Percentiles rank a stretch among this genome's conserved stretches.
phyloP scores from a whole-genome alignment of 495 filamentous ascomycete genomes.

The Emericellopsis terricola region DNA sequence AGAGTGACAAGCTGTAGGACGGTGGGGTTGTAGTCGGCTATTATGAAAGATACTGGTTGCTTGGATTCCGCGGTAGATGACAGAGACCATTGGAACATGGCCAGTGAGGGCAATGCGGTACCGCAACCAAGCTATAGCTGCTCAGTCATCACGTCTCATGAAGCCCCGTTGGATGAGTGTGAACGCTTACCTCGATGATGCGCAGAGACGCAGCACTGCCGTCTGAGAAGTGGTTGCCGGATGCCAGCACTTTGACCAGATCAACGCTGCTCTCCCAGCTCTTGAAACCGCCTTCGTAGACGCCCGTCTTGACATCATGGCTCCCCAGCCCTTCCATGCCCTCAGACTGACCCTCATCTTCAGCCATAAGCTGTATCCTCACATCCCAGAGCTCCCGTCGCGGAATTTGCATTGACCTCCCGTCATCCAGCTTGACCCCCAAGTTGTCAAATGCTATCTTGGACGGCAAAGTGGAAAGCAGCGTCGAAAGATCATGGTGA shows the following conservation, averaged over 20 bases:
- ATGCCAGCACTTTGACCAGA: conserved; percentile 50
- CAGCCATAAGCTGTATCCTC: conserved; percentile 82
- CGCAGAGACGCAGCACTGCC: conserved; percentile 18
- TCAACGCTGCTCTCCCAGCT: conserved; percentile 95
- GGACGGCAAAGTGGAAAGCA: conserved; percentile 54
- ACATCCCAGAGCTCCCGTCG: conserved; percentile 89
- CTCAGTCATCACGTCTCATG: background rate
- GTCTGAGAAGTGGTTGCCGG: conserved; percentile 35
- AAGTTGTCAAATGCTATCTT: conserved; percentile 58
- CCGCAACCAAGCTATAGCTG: conserved; percentile 70
- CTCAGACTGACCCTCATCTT: conserved; percentile 43
- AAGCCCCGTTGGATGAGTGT: too few species aligned
- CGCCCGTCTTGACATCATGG: conserved; percentile 71
- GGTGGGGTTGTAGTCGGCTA: conserved; percentile 78
- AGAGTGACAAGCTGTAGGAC: conserved; percentile 78
- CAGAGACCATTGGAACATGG: conserved; percentile 52
- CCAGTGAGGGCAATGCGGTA: conserved; percentile 67
- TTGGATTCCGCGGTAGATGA: conserved; percentile 21
- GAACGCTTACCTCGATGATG: conserved; percentile 53
- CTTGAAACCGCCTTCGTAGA: conserved; percentile 98
- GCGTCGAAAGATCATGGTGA: conserved; percentile 23
- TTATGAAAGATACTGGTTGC: conserved; percentile 36
- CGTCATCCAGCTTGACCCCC: conserved; percentile 31
- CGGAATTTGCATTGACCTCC: conserved; percentile 38
- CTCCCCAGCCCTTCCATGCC: conserved; percentile 43